Base-by-base conservation (phyloP, 2,329 filamentous ascomycete genomes). In the Byssothecium circinans region DNA sequence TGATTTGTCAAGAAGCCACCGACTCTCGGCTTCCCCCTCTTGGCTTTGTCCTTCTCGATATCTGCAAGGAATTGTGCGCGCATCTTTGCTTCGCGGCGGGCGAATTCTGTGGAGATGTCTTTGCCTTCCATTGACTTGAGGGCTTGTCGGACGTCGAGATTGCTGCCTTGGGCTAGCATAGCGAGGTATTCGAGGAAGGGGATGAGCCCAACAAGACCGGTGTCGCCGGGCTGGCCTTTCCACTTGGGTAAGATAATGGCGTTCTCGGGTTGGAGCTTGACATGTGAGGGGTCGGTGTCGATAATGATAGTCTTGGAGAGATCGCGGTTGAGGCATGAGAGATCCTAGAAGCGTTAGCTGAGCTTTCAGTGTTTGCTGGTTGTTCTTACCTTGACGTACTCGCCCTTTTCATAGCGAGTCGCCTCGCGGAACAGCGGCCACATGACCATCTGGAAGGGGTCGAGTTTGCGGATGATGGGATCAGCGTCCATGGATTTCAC, bases 141-240 rank as follows among this genome's bases (percentile, higher is more conserved):
- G 3, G 94, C 86, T 62, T 88, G 85, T 58, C 94, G 88, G 12
- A 95, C 88, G 64, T 99, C 94, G 43, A 85, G 80, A 61, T 90
- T 89, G 56, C 91, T 87, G 19, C 63, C 62, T 38, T 64, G 60
- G 32, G 61, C 61, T 88, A 97, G 96, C 17, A 91, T 94, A 57
- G 91, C 89, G 56, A 99, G 84, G 73, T 96, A 97, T 75, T 99
- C 94, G 53, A 99, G 85, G 83, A 99, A 96, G 11, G 94, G 94
- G 49, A 99, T 95, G 40, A 96, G 78, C 3, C 85, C 82, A 18
- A 99, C 88, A 10, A 99, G 86, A 38, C 90, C 89, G 67, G 85
- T 90, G 72, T 99, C 92, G 61, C 85, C 83, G 38, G 85, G 74
- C 57, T 95, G 82, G 27, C 94, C 94, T 46, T 81, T 88, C 94